Evolutionary conservation across 352 stramenopile genomes (phyloP), one percentile per base, ranked within the genome.

Genomic region (Globisporangium middletonii): DNA sequence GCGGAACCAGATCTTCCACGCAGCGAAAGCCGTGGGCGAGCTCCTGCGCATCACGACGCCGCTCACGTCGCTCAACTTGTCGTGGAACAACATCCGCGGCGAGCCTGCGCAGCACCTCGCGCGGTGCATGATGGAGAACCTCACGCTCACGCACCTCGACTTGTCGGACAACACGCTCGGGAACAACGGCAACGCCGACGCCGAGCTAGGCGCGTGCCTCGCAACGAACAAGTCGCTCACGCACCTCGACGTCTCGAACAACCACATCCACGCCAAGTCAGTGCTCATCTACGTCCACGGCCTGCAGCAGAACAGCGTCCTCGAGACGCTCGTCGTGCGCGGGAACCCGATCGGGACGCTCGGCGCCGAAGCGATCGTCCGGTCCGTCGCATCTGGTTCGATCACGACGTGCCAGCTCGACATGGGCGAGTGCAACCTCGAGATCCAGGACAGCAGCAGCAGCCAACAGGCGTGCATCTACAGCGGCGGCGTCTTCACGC

Each of bases 51-150:
- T 86, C 60, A 76, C 78, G 26, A 88, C 72, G 2, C 71, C 77
- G 9, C 59, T 92, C 11, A 60, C 59, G 43, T 74, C 72, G 5
- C 67, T 92, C 13, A 83, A 92, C 27, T 46, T 92, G 13, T 81
- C 76, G 4, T 90, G 79, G 83, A 90, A 90, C 55, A 84, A 88
- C 35, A 87, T 92, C 41, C 76, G 79, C 12, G 73, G 78, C 6
- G 71, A 86, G 46, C 77, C 83, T 45, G 83, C 79, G 27, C 70
- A 80, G 48, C 70, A 84, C 52, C 55, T 92, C 9, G 79, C 74
- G 0, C 67, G 69, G 50, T 84, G 75, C 33, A 89, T 92, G 74
- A 77, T 85, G 66, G 75, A 88, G 28, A 92, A 92, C 27, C 50
- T 79, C 43, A 84, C 77, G 35, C 70, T 92, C 9, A 78, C 67